Base-by-base conservation (phyloP, 179 eudicot genomes). In the Heliamphora pulchella region DNA sequence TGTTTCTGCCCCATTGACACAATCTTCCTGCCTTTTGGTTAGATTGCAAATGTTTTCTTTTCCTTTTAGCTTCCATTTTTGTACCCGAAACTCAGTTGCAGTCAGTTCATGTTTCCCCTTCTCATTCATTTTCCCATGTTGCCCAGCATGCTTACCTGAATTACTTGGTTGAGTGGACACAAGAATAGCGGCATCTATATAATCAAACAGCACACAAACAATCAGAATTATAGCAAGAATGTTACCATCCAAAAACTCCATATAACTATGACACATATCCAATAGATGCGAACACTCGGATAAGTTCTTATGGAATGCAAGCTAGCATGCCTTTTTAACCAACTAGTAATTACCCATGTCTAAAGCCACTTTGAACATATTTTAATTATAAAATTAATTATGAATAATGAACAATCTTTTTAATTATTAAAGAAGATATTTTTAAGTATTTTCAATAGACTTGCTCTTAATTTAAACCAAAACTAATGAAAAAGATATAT, bases 91-190 rank as follows among this genome's bases (percentile, higher is more conserved):
- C 13, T 55, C 74, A 9, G 63, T 50, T 65, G 55, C 55, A 14
- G 13, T 53, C 67, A 13, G 20, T 46, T 66, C 63, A 22, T 48
- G 70, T 39, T 82, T 75, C 82, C 65, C 55, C 65, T 74, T 78
- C 50, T 47, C 31, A 18, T 41, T 77, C 74, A 68, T 17, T 47
- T 72, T 78, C 51, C 57, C 48, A 51, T 71, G 58, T 65, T 74
- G 74, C 70, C 6, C 54, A n/a, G 11, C n/a, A 31, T 17, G 57
- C 50, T 31, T 50, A 44, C 75, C 81, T 73, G 71, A 74, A 22
- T 65, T 13, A 41, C 48, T 47, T 20, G 55, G 22, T 48, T 3
- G 5, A 77, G 18, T 64, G 0, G 43, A 10, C 55, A 6, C 43
- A 15, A 47, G 18, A 1, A 44, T 18, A 9, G 67, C 41, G 58